Evolutionary conservation across 768 basidiomycete genomes (phyloP), one percentile per base, ranked within the genome.

Genomic region (Tephrocybe sp.): DNA sequence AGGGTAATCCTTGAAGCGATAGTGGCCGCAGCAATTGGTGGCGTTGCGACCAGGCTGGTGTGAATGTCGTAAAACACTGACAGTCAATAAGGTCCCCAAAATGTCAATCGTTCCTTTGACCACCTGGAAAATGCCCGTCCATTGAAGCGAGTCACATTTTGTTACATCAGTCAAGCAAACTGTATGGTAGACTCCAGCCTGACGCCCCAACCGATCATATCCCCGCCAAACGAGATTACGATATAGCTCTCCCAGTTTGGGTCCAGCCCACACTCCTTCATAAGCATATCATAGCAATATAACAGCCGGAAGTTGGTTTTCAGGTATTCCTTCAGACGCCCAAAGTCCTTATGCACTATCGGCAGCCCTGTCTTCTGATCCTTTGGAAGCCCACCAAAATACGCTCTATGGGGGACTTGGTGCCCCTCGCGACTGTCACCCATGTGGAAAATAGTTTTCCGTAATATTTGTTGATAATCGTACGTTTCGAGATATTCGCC

Each of bases 241-340:
- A 53, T 41, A 29, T 62, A 57, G 13, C 36, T 41, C 42, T 69
- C 69, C 69, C 68, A 71, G 1, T 54, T 41, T 4, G 66, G 55
- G 12, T 63, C 56, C 18, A 58, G 22, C 8, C 67, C 70, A 50
- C 69, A 72, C 49, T 73, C 73, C 21, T 59, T 53, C 37, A 63
- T 42, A 15, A 74, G 25, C 49, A 71, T 49, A 53, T 73, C 69
- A 49, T 70, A 74, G 15, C 58, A 58, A 53, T 72, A 76, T 33
- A 74, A 45, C 6, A 73, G 25, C 4, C 53, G 57, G 52, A 74
- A 74, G 11, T 65, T 54, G 12, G 50, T 58, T 53, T 73, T 73
- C 29, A 72, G 25, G 42, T 72, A 73, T 38, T 64, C 60, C 18
- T 65, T 56, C 6, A 71, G 51, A 7, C 54, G 47, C 7, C 45